phyloP scores from a whole-genome alignment of 495 filamentous ascomycete species.

The Bombardia bombarda region DNA sequence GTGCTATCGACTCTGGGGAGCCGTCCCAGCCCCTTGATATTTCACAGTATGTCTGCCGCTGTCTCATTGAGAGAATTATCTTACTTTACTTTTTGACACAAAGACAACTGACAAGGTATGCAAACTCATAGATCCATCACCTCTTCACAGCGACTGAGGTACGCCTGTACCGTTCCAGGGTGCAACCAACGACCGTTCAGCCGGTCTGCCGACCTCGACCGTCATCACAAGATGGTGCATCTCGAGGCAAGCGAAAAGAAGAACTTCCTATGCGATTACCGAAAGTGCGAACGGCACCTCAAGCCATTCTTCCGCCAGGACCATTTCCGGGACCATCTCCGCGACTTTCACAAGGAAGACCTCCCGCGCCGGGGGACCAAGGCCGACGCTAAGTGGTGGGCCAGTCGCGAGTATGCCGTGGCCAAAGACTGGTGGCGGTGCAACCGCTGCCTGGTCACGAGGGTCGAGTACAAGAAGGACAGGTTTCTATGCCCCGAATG shows the following conservation, averaged over 20 bases:
- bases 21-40: too few relatives aligned
- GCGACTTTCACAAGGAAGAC: conserved; percentile 44
- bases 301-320: conserved; percentile 34
- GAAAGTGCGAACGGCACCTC: conserved; percentile 26
- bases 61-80: too few relatives aligned
- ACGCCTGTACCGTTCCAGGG: conserved; percentile 19
- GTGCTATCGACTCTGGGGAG: too few relatives aligned
- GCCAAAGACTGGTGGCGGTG: conserved; percentile 41
- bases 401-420: conserved; percentile 12
- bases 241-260: conserved; percentile 23
- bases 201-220: conserved; percentile 40
- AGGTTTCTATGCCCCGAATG: conserved; percentile 36
- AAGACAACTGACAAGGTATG: too few relatives aligned
- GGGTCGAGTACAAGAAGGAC: conserved; percentile 22
- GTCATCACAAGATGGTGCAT: conserved; percentile 36
- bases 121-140: too few relatives aligned
- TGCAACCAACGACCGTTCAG: conserved; percentile 30
- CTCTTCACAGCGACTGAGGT: conserved; percentile 4
- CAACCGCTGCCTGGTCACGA: conserved; percentile 28
- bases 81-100: too few relatives aligned
- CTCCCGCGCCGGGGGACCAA: conserved; percentile 23
- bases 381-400: conserved; percentile 17
- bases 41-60: too few relatives aligned
- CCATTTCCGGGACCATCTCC: conserved; percentile 42
- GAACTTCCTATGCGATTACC: conserved; percentile 34